Evolutionary conservation across 2,329 filamentous ascomycete genomes (phyloP), one percentile per base, ranked within the genome.

Genomic region (Penicillium crustosum): DNA sequence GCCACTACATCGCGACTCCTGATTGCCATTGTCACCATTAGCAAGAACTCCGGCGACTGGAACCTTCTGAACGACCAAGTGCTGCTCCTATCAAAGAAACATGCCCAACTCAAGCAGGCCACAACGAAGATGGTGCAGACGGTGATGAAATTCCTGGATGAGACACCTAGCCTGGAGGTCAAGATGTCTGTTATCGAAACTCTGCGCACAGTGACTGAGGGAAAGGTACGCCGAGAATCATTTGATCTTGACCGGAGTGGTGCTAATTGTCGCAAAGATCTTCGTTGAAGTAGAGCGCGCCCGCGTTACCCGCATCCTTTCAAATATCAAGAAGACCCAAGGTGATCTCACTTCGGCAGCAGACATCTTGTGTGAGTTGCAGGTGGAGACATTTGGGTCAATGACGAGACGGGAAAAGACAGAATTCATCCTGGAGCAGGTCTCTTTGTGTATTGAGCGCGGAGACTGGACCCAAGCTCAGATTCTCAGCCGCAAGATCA

Each of bases 91-190:
- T 97, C 94, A 65, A 99, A 99, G 87, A 99, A 99, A 82, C 94
- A 99, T 89, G 91, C 93, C 70, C 94, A 99, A 82, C 92, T 99
- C 73, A 99, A 99, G 79, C 94, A 97, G 79, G 94, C 94, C 72
- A 94, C 93, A 71, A 97, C 94, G 69, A 94, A 93, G 82, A 99
- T 99, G 94, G 93, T 99, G 60, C 94, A 99, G 82, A 89, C 88
- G 48, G 92, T 96, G 62, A 96, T 99, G 88, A 83, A 82, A 59
- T 97, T 97, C 77, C 79, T 99, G 70, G 89, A 96, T 72, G 86
- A 89, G 47, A 92, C 92, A 23, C 92, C 94, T 35, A 89, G 86
- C 70, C 72, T 91, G 60, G 92, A 97, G 67, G 92, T 87, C 36
- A 99, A 97, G 81, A 82, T 99, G 57, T 89, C 90, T 23, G 87